A percentile compares a stretch with the other conserved stretches of the same genome.
phyloP scores from a whole-genome alignment of 23 red algal species.

The Gracilaria gracilis region DNA sequence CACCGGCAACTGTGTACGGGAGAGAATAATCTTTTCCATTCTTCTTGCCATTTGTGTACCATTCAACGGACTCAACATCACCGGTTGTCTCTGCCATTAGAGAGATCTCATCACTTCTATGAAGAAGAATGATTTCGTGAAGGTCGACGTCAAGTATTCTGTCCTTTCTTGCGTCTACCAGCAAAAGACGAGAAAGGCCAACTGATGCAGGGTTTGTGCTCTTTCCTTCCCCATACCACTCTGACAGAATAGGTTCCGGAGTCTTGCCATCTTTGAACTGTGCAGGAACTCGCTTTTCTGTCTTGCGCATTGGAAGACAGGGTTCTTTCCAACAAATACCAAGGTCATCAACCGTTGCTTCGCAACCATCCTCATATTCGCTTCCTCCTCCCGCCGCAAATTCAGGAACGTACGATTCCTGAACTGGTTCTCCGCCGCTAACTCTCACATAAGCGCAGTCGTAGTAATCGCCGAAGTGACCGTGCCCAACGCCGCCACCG shows the following conservation, averaged over 20 bases:
- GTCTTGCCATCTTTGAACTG: conserved; percentile 37
- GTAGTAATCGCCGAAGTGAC: conserved; percentile 71
- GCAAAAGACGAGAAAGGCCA: conserved; percentile 3
- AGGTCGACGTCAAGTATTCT: conserved; percentile 24
- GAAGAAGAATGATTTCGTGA: conserved; percentile 33
- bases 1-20: conserved; percentile 35
- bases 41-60: conserved; percentile 48
- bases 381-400: conserved; percentile 35
- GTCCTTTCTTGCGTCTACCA: conserved; percentile 27
- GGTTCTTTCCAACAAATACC: conserved; percentile 51
- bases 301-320: conserved; percentile 36
- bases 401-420: conserved; percentile 20
- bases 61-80: conserved; percentile 48
- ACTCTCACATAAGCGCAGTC: conserved; percentile 60
- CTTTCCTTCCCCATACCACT: conserved; percentile 20
- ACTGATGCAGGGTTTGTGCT: conserved; percentile 13
- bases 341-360: conserved; percentile 54
- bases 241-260: conserved; percentile 34
- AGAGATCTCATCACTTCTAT: conserved; percentile 41
- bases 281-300: conserved; percentile 34
- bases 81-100: conserved; percentile 33
- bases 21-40: conserved; percentile 35
- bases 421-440: conserved; percentile 40
- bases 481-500: conserved; percentile 45
- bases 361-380: conserved; percentile 37